Evolutionary conservation across 139 green algal genomes (phyloP).

Genomic region (Chlorella sp.): DNA sequence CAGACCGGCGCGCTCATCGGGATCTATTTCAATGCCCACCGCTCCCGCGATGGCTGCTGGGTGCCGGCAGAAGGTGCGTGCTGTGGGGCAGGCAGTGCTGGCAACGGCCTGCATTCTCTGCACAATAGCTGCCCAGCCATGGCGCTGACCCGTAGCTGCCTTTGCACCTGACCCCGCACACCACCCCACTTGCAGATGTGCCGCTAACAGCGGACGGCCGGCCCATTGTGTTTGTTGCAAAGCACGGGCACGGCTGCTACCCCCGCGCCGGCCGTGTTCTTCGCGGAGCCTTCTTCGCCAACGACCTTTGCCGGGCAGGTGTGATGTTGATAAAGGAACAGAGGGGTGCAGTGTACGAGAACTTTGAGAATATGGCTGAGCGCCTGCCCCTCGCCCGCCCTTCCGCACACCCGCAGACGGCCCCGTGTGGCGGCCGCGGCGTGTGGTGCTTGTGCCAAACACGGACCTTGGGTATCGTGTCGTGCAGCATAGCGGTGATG

Average conservation of each 20-base stretch:
- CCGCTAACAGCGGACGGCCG: conserved; percentile 10
- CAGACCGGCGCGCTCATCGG: conserved; percentile 36
- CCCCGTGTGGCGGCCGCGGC: conserved; percentile 7
- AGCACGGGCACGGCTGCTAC: conserved; percentile 57
- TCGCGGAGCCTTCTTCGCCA: conserved; percentile 36
- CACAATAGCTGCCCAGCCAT: not conserved
- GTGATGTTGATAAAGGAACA: not conserved
- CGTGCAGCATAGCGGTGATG: not conserved
- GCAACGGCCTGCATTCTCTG: not conserved
- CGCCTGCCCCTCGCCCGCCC: no score
- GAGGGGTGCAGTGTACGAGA: conserved; percentile 26
- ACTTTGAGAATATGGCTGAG: no score
- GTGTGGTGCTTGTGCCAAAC: conserved; percentile 26
- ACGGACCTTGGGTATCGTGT: not conserved
- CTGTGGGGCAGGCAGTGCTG: not conserved
- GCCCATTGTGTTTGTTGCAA: conserved; percentile 38
- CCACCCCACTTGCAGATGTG: not conserved
- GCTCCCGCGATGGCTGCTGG: conserved; percentile 54
- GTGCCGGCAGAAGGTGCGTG: conserved; percentile 19
- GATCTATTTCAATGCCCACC: conserved; percentile 59
- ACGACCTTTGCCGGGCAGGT: not conserved
- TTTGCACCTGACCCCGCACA: not conserved
- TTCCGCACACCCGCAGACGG: not conserved
- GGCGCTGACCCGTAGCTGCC: not conserved
- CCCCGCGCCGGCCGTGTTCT: conserved; percentile 10